Conservation (phyloP, 2,329 filamentous ascomycete genomes). For the Aulographum hederae region DNA sequence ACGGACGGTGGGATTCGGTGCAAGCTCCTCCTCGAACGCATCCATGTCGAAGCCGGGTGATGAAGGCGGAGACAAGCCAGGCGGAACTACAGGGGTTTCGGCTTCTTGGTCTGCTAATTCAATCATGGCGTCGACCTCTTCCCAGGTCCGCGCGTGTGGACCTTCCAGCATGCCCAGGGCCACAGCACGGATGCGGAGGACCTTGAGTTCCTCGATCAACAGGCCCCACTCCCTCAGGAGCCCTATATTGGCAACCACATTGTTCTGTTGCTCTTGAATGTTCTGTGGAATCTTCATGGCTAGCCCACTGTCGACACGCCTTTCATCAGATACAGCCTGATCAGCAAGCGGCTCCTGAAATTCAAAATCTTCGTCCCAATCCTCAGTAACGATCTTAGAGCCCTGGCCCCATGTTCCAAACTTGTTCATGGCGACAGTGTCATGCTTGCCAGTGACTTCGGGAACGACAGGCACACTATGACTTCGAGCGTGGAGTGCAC, state of each 20-base stretch:
- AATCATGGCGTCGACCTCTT: conserved; percentile 74
- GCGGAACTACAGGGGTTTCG: conserved; percentile 32
- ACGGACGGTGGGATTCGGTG: no score
- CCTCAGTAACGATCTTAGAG: conserved; percentile 64
- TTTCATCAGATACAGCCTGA: conserved; percentile 14
- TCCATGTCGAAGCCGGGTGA: conserved; percentile 39
- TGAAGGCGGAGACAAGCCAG: conserved; percentile 33
- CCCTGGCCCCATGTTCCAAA: conserved; percentile 70
- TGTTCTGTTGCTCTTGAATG: conserved; percentile 66
- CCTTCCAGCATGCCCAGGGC: conserved; percentile 48
- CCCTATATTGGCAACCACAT: conserved; percentile 67
- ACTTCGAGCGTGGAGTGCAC: conserved; percentile 54
- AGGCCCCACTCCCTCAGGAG: conserved; percentile 66
- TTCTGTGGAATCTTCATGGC: conserved; percentile 58
- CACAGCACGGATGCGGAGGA: conserved; percentile 51
- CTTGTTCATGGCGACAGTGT: conserved; percentile 40
- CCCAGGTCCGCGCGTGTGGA: conserved; percentile 45
- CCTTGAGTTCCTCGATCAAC: conserved; percentile 67
- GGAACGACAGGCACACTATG: conserved; percentile 61
- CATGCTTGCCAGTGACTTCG: conserved; percentile 35
- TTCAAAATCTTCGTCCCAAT: conserved; percentile 83
- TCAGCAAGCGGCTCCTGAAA: conserved; percentile 38
- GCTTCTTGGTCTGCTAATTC: conserved; percentile 56
- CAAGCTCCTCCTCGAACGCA: conserved; percentile 35
- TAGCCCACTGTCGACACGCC: conserved; percentile 24